Conservation (phyloP, 257 asterid species). For the Jacaranda copaia region DNA sequence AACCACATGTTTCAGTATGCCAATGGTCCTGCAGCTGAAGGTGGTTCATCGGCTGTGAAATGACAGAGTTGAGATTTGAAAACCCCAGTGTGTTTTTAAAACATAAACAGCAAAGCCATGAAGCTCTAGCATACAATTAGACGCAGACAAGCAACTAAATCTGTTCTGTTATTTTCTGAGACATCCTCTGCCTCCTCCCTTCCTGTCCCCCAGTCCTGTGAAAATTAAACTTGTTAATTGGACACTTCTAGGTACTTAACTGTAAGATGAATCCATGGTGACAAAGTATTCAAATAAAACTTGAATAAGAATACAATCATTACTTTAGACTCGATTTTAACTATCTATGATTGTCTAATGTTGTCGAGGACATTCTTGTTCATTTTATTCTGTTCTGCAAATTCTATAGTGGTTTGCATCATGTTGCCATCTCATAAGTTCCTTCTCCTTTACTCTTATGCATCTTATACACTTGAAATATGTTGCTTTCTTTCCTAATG, state of each 20-base stretch:
- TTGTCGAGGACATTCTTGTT: not conserved
- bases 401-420: not conserved
- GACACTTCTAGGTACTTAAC: too few relatives aligned
- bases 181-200: too few relatives aligned
- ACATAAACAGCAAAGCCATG: too few relatives aligned
- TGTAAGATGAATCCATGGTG: not conserved
- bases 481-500: not conserved
- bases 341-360: not conserved
- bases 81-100: not conserved
- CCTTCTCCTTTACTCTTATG: too few relatives aligned
- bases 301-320: not conserved
- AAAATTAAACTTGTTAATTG: not conserved
- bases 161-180: too few relatives aligned
- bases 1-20: too few relatives aligned
- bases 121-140: too few relatives aligned
- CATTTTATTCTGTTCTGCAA: not conserved
- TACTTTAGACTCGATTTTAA: not conserved
- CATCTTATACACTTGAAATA: not conserved
- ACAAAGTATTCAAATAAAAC: not conserved
- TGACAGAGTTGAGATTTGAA: not conserved
- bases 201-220: not conserved
- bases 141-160: too few relatives aligned
- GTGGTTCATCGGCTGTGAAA: not conserved
- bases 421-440: not conserved
- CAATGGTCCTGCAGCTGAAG: not conserved